Base-by-base conservation (phyloP, 2,329 filamentous ascomycete species). In the Fusarium domesticum region DNA sequence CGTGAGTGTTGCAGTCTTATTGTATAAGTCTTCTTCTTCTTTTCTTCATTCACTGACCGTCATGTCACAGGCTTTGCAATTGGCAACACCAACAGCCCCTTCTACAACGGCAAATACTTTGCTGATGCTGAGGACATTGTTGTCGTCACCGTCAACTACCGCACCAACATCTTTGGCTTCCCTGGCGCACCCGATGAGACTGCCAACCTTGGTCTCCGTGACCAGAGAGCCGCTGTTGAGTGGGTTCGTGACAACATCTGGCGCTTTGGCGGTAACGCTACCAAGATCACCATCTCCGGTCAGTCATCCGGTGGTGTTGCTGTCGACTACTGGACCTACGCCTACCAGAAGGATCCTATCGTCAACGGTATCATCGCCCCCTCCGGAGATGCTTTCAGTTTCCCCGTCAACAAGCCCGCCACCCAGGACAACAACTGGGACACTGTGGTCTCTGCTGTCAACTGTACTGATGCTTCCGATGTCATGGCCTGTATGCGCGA, bases 331-430 rank as follows among this genome's bases (percentile, higher is more conserved):
- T 75, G 71, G 63, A 65, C 71, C 5, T 78, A 75, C 39, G 71
- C 75, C 3, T 76, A 72, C 72, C 37, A 52, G 2, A 43, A 71
- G 0, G 72, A 78, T 33, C 73, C 76, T 6, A 78, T 79, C 18
- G 67, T 70, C n/a, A 58, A 64, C 6, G 73, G 67, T 4, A 60
- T 76, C 8, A 73, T 78, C 43, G 61, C 70, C 3, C 64, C 70
- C 6, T 76, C 74, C 30, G 75, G 65, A 1, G 73, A 68, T 3
- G 71, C 66, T 0, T 68, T 72, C 17, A 72, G 73, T 54, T 74
- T 77, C 50, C 64, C 68, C 5, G 53, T 67, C 16, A 74, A 74
- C 40, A 53, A 62, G 2, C 53, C 49, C 0, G 57, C 58, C 0
- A 47, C 66, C 1, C 63, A 69, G 8, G 56, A 64, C 12, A 60